Percentiles rank a stretch among this genome's conserved stretches.
Conservation (phyloP, 2,329 filamentous ascomycete species). For the Colletotrichum noveboracense region DNA sequence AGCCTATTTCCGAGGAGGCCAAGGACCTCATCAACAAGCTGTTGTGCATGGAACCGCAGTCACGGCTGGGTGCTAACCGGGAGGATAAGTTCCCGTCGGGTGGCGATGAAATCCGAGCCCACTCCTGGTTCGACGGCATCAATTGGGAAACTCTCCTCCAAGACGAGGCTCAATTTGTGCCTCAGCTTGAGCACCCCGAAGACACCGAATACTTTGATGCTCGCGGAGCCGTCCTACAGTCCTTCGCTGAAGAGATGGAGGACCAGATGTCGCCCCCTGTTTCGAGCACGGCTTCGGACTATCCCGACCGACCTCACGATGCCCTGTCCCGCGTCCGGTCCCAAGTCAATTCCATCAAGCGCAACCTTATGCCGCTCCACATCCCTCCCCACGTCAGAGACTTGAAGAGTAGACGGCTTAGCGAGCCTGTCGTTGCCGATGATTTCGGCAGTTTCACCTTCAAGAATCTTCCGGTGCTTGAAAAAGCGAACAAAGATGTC, state of each 20-base stretch:
- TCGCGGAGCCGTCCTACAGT: slow-evolving; percentile 87
- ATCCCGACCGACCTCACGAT: slow-evolving; percentile 90
- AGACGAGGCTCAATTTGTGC: slow-evolving; percentile 95
- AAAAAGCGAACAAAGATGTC: slow-evolving; percentile 98
- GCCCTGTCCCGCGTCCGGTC: slow-evolving; percentile 88
- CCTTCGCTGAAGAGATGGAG: slow-evolving; percentile 93
- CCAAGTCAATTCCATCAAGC: slow-evolving; percentile 87
- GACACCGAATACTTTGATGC: slow-evolving; percentile 98
- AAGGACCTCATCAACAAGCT: slow-evolving; percentile 95
- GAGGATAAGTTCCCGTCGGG: slow-evolving; percentile 84
- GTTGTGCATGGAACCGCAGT: slow-evolving; percentile 81
- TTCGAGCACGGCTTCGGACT: slow-evolving; percentile 73
- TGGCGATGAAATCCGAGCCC: slow-evolving; percentile 87
- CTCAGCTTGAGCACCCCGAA: slow-evolving; percentile 89
- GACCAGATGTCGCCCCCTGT: slow-evolving; percentile 81
- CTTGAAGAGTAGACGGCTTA: slow-evolving; percentile 83
- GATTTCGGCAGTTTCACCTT: slow-evolving; percentile 97
- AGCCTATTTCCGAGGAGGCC: slow-evolving; percentile 79
- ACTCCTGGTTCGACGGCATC: slow-evolving; percentile 86
- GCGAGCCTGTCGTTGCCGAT: slow-evolving; percentile 86
- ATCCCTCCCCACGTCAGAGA: slow-evolving; percentile 97
- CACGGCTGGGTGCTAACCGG: slow-evolving; percentile 84
- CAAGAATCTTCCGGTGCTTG: slow-evolving; percentile 94
- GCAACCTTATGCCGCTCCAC: slow-evolving; percentile 91
- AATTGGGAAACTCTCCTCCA: slow-evolving; percentile 93